Percentiles rank a stretch among this genome's conserved stretches.
Evolutionary conservation across 2,329 filamentous ascomycete genomes (phyloP).

Genomic region (Cladosporium velox): DNA sequence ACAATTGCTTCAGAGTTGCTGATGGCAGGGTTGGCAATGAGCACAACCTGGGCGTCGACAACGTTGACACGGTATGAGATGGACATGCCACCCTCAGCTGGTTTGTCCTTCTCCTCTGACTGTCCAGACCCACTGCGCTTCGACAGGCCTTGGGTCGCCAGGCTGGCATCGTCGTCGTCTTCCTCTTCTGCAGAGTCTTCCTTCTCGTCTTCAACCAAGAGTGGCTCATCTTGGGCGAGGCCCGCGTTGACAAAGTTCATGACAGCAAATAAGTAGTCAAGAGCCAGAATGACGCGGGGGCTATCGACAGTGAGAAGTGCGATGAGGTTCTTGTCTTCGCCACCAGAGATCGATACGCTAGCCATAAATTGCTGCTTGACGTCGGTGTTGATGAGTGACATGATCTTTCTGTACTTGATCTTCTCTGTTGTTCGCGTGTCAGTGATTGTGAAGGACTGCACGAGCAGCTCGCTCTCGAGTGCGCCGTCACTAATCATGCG

Average conservation of each 20-base stretch:
- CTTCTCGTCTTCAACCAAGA: slow-evolving; percentile 63
- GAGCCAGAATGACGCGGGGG: slow-evolving; percentile 87
- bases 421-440: slow-evolving; percentile 87
- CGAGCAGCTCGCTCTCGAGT: slow-evolving; percentile 87
- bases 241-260: slow-evolving; percentile 79
- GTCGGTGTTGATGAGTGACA: slow-evolving; percentile 93
- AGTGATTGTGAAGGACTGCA: slow-evolving; percentile 91
- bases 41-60: slow-evolving; percentile 92
- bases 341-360: slow-evolving; percentile 87
- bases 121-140: slow-evolving; percentile 24
- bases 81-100: slow-evolving; percentile 57
- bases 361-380: slow-evolving; percentile 97
- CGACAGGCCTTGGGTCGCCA: slow-evolving; percentile 35
- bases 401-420: slow-evolving; percentile 97
- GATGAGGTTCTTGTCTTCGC: slow-evolving; percentile 77
- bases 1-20: slow-evolving; percentile 94
- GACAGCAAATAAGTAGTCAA: slow-evolving; percentile 92
- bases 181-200: slow-evolving; percentile 48
- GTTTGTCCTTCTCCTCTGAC: slow-evolving; percentile 30
- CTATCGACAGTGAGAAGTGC: slow-evolving; percentile 93
- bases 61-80: slow-evolving; percentile 90
- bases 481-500: slow-evolving; percentile 91
- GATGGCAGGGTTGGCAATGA: slow-evolving; percentile 91
- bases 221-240: slow-evolving; percentile 54
- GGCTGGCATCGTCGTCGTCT: slow-evolving; percentile 53